Conservation (phyloP, 768 basidiomycete genomes). For the Paxillus rubicundulus region DNA sequence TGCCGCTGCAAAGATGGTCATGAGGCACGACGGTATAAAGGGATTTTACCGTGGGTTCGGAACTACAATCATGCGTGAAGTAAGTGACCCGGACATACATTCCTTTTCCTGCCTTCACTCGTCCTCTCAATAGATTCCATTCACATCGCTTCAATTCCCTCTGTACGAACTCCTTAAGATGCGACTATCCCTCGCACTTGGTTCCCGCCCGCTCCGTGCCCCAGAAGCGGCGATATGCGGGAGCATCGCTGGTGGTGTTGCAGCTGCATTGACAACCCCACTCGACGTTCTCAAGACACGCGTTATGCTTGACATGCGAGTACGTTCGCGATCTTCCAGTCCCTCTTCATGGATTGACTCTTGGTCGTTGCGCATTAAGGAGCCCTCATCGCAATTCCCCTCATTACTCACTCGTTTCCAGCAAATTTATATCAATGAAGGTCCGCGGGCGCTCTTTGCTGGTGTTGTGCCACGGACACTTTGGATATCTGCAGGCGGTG, state of each 20-base stretch:
- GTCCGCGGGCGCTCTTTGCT: conserved; percentile 71
- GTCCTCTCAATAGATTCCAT: conserved; percentile 70
- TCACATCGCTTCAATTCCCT: conserved; percentile 95
- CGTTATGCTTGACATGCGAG: conserved; percentile 90
- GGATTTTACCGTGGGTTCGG: conserved; percentile 91
- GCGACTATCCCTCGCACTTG: conserved; percentile 52
- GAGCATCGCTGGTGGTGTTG: conserved; percentile 84
- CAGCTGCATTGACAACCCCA: conserved; percentile 89
- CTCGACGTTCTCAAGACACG: conserved; percentile 96
- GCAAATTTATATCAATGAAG: conserved; percentile 72
- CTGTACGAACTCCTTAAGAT: conserved; percentile 87
- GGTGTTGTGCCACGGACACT: conserved; percentile 89
- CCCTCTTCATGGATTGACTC: background rate
- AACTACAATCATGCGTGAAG: conserved; percentile 72
- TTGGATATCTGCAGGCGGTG: conserved; percentile 96
- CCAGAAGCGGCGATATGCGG: conserved; percentile 87
- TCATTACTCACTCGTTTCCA: conserved; percentile 55
- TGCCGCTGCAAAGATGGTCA: conserved; percentile 53
- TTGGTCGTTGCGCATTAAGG: conserved; percentile 25
- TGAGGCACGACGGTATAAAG: conserved; percentile 58
- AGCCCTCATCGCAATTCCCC: conserved; percentile 47
- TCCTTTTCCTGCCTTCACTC: background rate
- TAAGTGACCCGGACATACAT: conserved; percentile 15
- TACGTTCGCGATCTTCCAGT: conserved; percentile 34
- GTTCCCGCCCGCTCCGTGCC: conserved; percentile 57